Percentiles rank a stretch among this genome's conserved stretches.
phyloP scores from a whole-genome alignment of 768 basidiomycete genomes.

The Suillus clintonianus region DNA sequence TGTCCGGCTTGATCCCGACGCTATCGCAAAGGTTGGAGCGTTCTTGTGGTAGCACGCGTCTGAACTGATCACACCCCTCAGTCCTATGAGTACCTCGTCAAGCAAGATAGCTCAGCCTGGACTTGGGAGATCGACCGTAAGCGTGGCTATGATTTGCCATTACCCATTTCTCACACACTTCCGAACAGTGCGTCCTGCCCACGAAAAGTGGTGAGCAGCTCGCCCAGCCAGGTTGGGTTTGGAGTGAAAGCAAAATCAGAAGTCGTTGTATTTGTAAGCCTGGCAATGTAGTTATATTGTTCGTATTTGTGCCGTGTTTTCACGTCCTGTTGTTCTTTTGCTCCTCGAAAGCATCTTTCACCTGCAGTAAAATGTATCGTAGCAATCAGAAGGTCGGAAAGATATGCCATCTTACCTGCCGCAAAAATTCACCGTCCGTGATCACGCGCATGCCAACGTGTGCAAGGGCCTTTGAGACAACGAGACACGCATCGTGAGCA shows the following conservation, averaged over 20 bases:
- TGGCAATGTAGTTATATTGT: background rate
- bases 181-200: slow-evolving; percentile 48
- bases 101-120: slow-evolving; percentile 73
- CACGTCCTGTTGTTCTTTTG: slow-evolving; percentile 29
- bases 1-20: slow-evolving; percentile 57
- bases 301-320: background rate
- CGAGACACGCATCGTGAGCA: slow-evolving; percentile 68
- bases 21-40: slow-evolving; percentile 63
- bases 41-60: background rate
- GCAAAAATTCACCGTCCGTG: slow-evolving; percentile 65
- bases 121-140: slow-evolving; percentile 81
- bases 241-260: background rate
- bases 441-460: slow-evolving; percentile 68
- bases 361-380: slow-evolving; percentile 31
- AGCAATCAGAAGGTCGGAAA: background rate
- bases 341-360: slow-evolving; percentile 50
- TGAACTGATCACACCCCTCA: slow-evolving; percentile 26
- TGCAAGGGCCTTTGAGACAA: slow-evolving; percentile 72
- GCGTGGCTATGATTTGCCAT: slow-evolving; percentile 22
- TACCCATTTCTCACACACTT: background rate
- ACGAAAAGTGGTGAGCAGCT: slow-evolving; percentile 48
- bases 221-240: background rate
- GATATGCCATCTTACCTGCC: slow-evolving; percentile 40
- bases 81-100: slow-evolving; percentile 66
- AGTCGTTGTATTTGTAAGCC: background rate